Conservation (phyloP, 2,329 filamentous ascomycete species). For the Alternaria novae-zelandiae region DNA sequence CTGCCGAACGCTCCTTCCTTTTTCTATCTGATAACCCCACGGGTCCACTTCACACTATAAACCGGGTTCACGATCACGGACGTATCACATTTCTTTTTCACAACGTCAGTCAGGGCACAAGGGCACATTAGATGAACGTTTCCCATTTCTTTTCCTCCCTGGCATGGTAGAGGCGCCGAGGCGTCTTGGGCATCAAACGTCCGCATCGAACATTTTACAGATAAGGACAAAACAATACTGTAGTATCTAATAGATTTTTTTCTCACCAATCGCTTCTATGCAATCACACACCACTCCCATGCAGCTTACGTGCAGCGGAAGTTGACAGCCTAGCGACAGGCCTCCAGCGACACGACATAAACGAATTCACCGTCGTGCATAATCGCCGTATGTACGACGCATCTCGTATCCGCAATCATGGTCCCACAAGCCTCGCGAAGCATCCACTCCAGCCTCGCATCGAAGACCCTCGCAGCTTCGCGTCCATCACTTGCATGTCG, state of each 20-base stretch:
- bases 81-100: neutral
- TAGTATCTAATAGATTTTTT: conserved; percentile 2
- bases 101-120: neutral
- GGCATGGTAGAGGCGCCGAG: conserved; percentile 10
- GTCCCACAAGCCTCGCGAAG: neutral
- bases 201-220: neutral
- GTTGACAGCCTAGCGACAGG: neutral
- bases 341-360: neutral
- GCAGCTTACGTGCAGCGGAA: neutral
- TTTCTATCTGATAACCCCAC: neutral
- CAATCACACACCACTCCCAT: neutral
- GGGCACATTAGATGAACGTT: conserved; percentile 8
- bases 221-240: neutral
- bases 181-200: neutral
- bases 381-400: neutral
- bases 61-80: neutral
- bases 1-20: neutral
- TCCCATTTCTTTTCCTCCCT: neutral
- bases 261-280: neutral
- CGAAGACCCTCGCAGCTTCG: neutral
- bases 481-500: neutral
- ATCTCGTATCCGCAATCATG: neutral
- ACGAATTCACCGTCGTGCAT: neutral
- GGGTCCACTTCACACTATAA: neutral
- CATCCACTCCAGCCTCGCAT: neutral